A percentile compares a stretch with the other conserved stretches of the same genome.
phyloP scores from a whole-genome alignment of 225 moss, liverwort and hornwort species.

The Thuidium tamariscinum region DNA sequence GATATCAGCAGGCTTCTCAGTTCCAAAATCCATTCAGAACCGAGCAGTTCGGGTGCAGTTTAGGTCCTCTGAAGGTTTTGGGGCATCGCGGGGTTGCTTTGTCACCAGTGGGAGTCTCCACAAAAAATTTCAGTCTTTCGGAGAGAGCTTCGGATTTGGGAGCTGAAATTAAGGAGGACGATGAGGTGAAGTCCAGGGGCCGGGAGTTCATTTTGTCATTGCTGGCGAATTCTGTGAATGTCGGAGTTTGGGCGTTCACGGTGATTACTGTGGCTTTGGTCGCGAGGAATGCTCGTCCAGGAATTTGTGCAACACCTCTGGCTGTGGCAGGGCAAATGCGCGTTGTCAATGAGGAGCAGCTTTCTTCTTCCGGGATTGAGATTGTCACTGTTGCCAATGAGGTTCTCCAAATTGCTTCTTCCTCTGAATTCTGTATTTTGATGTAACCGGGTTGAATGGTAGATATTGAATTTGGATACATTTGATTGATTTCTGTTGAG shows the following conservation, averaged over 20 bases:
- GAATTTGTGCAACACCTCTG: not conserved
- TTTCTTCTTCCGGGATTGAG: not conserved
- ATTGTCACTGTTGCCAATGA: not conserved
- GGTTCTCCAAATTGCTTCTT: not conserved
- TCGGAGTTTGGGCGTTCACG: conserved; percentile 4
- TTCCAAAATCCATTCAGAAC: not conserved
- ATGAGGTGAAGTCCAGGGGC: not conserved
- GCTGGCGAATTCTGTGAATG: conserved; percentile 3
- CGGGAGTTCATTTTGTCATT: not conserved
- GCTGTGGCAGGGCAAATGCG: not conserved
- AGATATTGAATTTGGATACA: not conserved
- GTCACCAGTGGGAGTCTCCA: not conserved
- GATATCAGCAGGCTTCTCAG: not conserved
- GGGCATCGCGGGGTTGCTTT: not conserved
- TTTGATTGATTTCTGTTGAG: not conserved
- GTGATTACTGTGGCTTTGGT: not conserved
- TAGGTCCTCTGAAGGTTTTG: not conserved
- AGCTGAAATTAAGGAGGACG: not conserved
- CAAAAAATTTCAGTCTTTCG: not conserved
- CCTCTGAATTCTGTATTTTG: not conserved
- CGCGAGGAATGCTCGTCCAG: not conserved
- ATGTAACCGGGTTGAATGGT: not conserved
- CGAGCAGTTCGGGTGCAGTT: not conserved
- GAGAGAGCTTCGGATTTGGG: not conserved
- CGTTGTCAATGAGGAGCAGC: not conserved